Percentiles rank a stretch among this genome's conserved stretches.
phyloP scores from a whole-genome alignment of 2,329 filamentous ascomycete genomes.

The Hortaea werneckii region DNA sequence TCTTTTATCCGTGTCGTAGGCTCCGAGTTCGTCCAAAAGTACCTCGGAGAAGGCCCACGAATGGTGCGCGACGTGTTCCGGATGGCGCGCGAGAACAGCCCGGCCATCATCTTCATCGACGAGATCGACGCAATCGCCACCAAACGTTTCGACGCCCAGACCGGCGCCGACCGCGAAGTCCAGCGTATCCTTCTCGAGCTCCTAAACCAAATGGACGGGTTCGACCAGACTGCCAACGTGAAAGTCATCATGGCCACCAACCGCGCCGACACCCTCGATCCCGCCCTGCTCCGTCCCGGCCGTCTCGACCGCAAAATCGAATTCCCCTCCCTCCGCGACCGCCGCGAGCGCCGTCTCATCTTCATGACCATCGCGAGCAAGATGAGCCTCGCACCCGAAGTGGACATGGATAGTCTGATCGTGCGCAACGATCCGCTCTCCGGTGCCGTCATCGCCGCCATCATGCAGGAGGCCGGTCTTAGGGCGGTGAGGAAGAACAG shows the following conservation, averaged over 20 bases:
- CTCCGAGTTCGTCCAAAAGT: constrained; percentile 98
- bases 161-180: constrained; percentile 92
- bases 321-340: constrained; percentile 88
- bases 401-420: constrained; percentile 91
- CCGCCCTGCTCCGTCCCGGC: constrained; percentile 84
- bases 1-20: constrained; percentile 98
- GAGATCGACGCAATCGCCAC: constrained; percentile 98
- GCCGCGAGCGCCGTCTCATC: constrained; percentile 89
- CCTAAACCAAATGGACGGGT: constrained; percentile 99
- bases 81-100: constrained; percentile 97
- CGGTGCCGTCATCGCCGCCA: constrained; percentile 91
- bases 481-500: constrained; percentile 92
- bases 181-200: constrained; percentile 96
- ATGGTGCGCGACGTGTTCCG: constrained; percentile 99
- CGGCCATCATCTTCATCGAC: constrained; percentile 98
- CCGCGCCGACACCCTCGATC: constrained; percentile 92
- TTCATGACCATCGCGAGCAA: constrained; percentile 94
- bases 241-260: constrained; percentile 99
- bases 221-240: constrained; percentile 97
- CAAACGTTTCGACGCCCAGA: constrained; percentile 98
- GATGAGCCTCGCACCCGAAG: constrained; percentile 95
- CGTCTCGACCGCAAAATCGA: constrained; percentile 97
- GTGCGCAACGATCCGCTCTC: constrained; percentile 92
- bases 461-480: constrained; percentile 97
- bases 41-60: constrained; percentile 89